Evolutionary conservation across 495 filamentous ascomycete genomes (phyloP).

Genomic region (Xylaria longipes): DNA sequence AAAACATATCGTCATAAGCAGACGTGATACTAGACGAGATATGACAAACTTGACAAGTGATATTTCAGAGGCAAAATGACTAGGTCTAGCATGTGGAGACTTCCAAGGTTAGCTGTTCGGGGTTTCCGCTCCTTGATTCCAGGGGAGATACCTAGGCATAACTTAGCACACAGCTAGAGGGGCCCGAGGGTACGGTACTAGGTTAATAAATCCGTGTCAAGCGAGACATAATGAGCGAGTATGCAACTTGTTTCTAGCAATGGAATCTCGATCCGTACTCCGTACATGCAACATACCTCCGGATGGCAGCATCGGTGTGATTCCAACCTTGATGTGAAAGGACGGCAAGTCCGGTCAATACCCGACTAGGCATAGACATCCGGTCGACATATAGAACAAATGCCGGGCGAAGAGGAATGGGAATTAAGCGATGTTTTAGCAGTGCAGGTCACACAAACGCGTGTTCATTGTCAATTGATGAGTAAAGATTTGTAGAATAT

Average conservation of each 20-base stretch:
- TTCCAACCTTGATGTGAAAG: neutral
- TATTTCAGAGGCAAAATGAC: neutral
- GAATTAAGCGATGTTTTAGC: neutral
- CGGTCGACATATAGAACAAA: neutral
- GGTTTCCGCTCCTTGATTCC: neutral
- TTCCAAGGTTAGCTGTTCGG: neutral
- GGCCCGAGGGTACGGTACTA: neutral
- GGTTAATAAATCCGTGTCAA: neutral
- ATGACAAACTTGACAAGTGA: neutral
- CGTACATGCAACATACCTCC: neutral
- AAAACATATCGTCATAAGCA: neutral
- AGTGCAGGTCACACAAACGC: conserved; percentile 10
- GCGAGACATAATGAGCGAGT: conserved; percentile 6
- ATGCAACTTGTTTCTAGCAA: neutral
- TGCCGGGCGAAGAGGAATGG: neutral
- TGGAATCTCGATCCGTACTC: neutral
- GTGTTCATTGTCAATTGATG: neutral
- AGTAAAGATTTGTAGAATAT: conserved; percentile 2
- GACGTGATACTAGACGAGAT: neutral
- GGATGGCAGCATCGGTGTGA: neutral
- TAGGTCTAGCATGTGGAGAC: conserved; percentile 5
- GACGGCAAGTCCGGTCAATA: conserved; percentile 11
- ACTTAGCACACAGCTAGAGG: neutral
- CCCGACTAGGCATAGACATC: neutral
- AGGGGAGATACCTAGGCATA: neutral